Evolutionary conservation across 345 rosid species (phyloP).

Genomic region (Trapa bicornis): DNA sequence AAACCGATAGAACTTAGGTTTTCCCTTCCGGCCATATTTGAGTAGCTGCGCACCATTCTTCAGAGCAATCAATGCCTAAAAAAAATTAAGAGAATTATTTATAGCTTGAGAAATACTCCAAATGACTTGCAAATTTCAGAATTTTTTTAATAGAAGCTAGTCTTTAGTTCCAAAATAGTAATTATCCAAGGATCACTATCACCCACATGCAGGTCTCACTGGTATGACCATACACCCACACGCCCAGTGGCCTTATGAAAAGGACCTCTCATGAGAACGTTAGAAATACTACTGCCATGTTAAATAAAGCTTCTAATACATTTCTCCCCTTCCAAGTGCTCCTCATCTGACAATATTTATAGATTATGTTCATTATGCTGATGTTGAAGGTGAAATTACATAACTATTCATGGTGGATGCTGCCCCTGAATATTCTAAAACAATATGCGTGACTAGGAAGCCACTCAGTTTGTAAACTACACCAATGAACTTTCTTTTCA

Average conservation of each 20-base stretch:
- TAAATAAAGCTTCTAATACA: background rate
- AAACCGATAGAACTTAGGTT: conserved; percentile 83
- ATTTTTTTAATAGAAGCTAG: background rate
- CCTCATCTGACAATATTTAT: background rate
- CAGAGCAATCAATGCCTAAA: conserved; percentile 76
- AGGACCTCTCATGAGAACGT: background rate
- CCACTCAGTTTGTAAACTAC: too few species aligned
- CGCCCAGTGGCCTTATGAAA: background rate
- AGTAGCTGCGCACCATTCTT: conserved; percentile 87
- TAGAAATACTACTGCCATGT: too few species aligned
- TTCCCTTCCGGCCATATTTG: conserved; percentile 95
- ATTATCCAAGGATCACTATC: background rate
- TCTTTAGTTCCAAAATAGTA: background rate
- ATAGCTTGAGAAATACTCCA: background rate
- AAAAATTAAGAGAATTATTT: conserved; percentile 6
- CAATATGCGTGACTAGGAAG: background rate
- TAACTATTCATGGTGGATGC: too few species aligned
- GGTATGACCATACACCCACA: too few species aligned
- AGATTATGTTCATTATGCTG: too few species aligned
- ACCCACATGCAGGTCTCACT: background rate
- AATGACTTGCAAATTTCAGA: background rate
- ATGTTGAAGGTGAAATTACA: too few species aligned
- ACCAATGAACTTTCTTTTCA: too few species aligned
- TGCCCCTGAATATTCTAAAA: background rate
- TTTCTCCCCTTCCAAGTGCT: background rate